Evolutionary conservation across 2,329 filamentous ascomycete genomes (phyloP).

Genomic region (Fusarium miscanthi): DNA sequence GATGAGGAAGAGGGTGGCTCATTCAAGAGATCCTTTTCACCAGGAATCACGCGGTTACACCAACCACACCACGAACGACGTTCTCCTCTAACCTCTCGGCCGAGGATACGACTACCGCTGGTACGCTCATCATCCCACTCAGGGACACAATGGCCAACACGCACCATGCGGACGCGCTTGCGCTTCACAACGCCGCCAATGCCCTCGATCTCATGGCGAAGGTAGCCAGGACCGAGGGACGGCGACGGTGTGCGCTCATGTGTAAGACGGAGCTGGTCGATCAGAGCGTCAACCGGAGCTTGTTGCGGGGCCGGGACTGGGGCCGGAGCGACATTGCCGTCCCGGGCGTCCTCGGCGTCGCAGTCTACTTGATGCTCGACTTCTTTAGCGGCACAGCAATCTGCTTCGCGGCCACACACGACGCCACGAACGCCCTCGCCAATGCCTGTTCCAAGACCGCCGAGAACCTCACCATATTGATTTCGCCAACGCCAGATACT

Average conservation of each 20-base stretch:
- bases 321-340: conserved; percentile 46
- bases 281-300: conserved; percentile 42
- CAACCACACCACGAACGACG: conserved; percentile 91
- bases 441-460: conserved; percentile 85
- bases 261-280: conserved; percentile 47
- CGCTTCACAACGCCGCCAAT: conserved; percentile 90
- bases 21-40: conserved; percentile 57
- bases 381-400: conserved; percentile 80
- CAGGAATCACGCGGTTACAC: conserved; percentile 82
- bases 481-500: conserved; percentile 91
- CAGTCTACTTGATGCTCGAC: conserved; percentile 88
- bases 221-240: conserved; percentile 77
- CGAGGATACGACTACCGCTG: conserved; percentile 70
- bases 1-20: conserved; percentile 42
- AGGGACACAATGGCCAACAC: conserved; percentile 84
- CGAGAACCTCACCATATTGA: conserved; percentile 83
- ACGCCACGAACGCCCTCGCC: conserved; percentile 90
- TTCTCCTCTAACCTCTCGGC: conserved; percentile 74
- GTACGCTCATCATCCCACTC: conserved; percentile 85
- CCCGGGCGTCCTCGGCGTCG: conserved; percentile 78
- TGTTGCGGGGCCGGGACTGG: conserved; percentile 29
- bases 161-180: conserved; percentile 84
- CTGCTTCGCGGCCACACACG: conserved; percentile 81
- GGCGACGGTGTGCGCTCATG: conserved; percentile 59
- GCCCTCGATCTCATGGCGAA: conserved; percentile 88